Evolutionary conservation across 148 eudicot genomes (phyloP).

Genomic region (Oxyria digyna): DNA sequence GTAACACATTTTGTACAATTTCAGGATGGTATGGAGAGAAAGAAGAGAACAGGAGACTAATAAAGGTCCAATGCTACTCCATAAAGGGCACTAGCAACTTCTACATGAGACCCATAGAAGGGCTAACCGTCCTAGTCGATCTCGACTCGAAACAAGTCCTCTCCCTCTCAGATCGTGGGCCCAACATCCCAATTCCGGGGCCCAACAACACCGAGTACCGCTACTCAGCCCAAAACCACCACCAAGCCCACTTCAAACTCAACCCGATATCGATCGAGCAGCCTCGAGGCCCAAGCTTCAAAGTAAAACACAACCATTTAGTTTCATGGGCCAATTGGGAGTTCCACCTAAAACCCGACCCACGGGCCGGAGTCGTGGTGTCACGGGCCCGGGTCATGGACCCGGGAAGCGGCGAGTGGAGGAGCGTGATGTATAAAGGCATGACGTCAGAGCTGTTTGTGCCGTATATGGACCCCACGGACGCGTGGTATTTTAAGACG

Average conservation of each 20-base stretch:
- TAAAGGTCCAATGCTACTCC: slow-evolving; percentile 81
- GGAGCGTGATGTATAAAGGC: slow-evolving; percentile 90
- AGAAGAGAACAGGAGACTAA: slow-evolving; percentile 64
- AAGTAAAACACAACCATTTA: slow-evolving; percentile 37
- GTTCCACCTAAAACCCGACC: slow-evolving; percentile 87
- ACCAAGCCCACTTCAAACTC: slow-evolving; percentile 12
- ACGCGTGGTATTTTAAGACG: slow-evolving; percentile 97
- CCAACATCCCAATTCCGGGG: slow-evolving; percentile 61
- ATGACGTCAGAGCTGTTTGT: slow-evolving; percentile 87
- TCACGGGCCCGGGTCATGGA: slow-evolving; percentile 60
- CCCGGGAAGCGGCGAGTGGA: slow-evolving; percentile 42
- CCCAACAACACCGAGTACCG: slow-evolving; percentile 83
- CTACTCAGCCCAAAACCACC: slow-evolving; percentile 29
- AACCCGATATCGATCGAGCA: slow-evolving; percentile 83
- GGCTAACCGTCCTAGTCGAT: slow-evolving; percentile 71
- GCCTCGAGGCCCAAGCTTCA: slow-evolving; percentile 26
- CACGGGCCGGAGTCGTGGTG: slow-evolving; percentile 83
- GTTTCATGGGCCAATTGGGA: slow-evolving; percentile 97
- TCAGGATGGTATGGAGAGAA: slow-evolving; percentile 73
- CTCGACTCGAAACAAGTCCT: slow-evolving; percentile 64
- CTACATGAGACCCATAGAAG: slow-evolving; percentile 97
- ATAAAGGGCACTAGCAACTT: slow-evolving; percentile 67
- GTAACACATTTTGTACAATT: too few species aligned
- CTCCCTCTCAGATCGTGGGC: slow-evolving; percentile 50
- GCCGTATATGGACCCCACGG: slow-evolving; percentile 96